Evolutionary conservation across 2,329 filamentous ascomycete genomes (phyloP).

Genomic region (Xylaria sp.): DNA sequence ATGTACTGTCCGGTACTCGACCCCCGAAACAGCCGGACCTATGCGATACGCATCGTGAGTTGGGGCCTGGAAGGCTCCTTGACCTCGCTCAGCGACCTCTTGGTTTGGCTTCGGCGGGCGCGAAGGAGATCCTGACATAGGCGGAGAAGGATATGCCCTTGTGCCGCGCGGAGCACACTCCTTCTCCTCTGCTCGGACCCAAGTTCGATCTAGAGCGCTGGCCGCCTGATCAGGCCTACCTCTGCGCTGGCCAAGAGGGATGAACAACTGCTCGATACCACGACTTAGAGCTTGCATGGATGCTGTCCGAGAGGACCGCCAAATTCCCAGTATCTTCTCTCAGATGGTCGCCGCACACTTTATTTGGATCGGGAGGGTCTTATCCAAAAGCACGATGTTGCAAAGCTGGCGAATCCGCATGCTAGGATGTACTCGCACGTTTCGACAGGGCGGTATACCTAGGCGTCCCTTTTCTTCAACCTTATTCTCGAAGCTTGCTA

Average conservation of each 20-base stretch:
- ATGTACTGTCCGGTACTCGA: slow-evolving; percentile 52
- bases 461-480: slow-evolving; percentile 19
- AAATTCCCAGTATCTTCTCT: slow-evolving; percentile 47
- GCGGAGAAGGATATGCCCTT: slow-evolving; percentile 76
- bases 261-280: slow-evolving; percentile 56
- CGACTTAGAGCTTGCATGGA: slow-evolving; percentile 67
- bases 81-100: slow-evolving; percentile 67
- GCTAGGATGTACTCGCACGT: slow-evolving; percentile 39
- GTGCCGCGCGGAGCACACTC: slow-evolving; percentile 64
- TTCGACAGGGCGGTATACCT: slow-evolving; percentile 35
- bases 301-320: slow-evolving; percentile 47
- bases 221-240: slow-evolving; percentile 65
- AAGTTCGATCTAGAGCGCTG: slow-evolving; percentile 66
- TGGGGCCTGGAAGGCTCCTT: slow-evolving; percentile 58
- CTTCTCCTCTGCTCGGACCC: slow-evolving; percentile 66
- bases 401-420: slow-evolving; percentile 41
- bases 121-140: slow-evolving; percentile 77
- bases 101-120: slow-evolving; percentile 68
- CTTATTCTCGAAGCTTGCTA: slow-evolving; percentile 31
- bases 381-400: slow-evolving; percentile 36
- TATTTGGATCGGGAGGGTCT: slow-evolving; percentile 36
- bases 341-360: slow-evolving; percentile 39
- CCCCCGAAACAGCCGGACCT: slow-evolving; percentile 51
- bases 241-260: slow-evolving; percentile 69
- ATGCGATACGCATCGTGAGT: slow-evolving; percentile 65